These are phyloP conservation scores for Candida sithepensis DNA, from an alignment of 805 yeast genomes.

Conservation along the genomic window DNA sequence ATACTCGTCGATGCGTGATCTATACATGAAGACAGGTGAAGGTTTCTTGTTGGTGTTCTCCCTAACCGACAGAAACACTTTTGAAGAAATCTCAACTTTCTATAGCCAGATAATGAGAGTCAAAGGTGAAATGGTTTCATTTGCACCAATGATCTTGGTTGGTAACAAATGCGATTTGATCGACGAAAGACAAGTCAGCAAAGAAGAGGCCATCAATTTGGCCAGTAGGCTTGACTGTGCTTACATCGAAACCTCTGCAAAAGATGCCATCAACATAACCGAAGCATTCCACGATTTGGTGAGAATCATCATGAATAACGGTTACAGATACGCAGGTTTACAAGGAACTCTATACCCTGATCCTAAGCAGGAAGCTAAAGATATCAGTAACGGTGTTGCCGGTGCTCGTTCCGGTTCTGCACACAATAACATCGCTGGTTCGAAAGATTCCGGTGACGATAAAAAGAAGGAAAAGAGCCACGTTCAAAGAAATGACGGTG, in stretches of 20 bases:
- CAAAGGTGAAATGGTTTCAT: conserved; percentile 46
- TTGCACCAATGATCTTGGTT: conserved; percentile 73
- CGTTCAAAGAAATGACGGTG: neutral
- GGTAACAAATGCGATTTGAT: conserved; percentile 73
- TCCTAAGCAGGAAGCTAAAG: conserved; percentile 21
- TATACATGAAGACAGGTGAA: conserved; percentile 94
- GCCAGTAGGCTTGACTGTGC: conserved; percentile 67
- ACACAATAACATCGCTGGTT: neutral
- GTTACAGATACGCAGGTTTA: conserved; percentile 23
- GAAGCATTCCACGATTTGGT: conserved; percentile 35
- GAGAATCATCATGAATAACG: conserved; percentile 28
- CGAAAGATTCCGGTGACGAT: neutral
- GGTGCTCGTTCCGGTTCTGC: conserved; percentile 8
- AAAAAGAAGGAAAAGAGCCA: neutral
- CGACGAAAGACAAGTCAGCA: conserved; percentile 60
- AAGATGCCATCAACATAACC: conserved; percentile 77
- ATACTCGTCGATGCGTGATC: conserved; percentile 89
- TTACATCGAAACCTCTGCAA: conserved; percentile 91
- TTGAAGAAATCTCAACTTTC: conserved; percentile 79
- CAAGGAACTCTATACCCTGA: conserved; percentile 27
- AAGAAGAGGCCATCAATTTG: conserved; percentile 54
- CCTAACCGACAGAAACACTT: conserved; percentile 78
- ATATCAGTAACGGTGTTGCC: conserved; percentile 7
- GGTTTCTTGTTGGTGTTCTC: conserved; percentile 89
- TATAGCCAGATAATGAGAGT: conserved; percentile 43